Evolutionary conservation across 1,139 yeast genomes (phyloP).

Genomic region (Scheffersomyces titani): DNA sequence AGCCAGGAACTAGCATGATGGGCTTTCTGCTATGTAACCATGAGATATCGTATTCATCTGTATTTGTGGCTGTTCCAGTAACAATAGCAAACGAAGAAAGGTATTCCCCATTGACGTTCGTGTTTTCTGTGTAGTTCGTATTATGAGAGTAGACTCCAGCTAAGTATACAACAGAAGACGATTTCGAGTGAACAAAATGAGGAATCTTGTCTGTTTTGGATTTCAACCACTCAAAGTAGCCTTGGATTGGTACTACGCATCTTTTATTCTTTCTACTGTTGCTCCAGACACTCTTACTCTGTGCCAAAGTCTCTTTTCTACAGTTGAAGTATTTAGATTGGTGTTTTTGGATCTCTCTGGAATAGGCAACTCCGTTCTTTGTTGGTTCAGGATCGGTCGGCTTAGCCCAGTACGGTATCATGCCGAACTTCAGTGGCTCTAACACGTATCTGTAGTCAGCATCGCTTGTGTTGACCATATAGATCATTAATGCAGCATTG

Average conservation of each 20-base stretch:
- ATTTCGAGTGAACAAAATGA: conserved; percentile 59
- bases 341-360: conserved; percentile 31
- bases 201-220: conserved; percentile 51
- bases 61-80: conserved; percentile 65
- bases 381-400: conserved; percentile 33
- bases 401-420: conserved; percentile 45
- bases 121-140: conserved; percentile 28
- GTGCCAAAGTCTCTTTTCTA: conserved; percentile 54
- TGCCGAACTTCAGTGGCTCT: conserved; percentile 45
- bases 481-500: conserved; percentile 34
- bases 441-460: conserved; percentile 20
- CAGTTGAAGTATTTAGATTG: conserved; percentile 59
- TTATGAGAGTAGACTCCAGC: conserved; percentile 71
- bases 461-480: conserved; percentile 13
- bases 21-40: conserved; percentile 87
- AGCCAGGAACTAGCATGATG: conserved; percentile 58
- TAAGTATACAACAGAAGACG: conserved; percentile 55
- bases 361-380: conserved; percentile 18
- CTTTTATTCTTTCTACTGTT: conserved; percentile 37
- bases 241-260: conserved; percentile 78
- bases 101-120: conserved; percentile 20
- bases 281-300: conserved; percentile 52
- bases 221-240: conserved; percentile 82
- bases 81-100: conserved; percentile 66
- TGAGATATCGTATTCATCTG: conserved; percentile 44